Base-by-base conservation (phyloP, 768 basidiomycete genomes). In the Tricholoma hemisulphureum region DNA sequence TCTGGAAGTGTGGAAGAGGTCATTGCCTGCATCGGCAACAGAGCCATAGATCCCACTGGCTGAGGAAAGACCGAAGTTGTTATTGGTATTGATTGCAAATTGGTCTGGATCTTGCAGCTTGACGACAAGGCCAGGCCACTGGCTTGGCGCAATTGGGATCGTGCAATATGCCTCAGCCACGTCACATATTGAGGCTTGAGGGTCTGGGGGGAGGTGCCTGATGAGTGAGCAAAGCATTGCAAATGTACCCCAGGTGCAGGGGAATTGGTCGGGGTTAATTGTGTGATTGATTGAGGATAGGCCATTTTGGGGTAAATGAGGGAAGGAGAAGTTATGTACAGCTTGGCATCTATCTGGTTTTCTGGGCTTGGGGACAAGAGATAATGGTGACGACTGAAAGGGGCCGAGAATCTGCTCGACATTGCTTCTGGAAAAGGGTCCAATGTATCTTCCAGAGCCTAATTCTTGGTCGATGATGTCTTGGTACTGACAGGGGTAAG, bases 181-280 rank as follows among this genome's bases (percentile, higher is more conserved):
- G 32, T 82, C 76, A 0, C 71, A 57, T 6, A 75, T 26, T 52
- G 73, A 68, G 0, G 64, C 72, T 61, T 80, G 69, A 0, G 74
- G 73, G 0, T 70, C 70, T 11, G 70, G 75, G 0, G 77, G 78
- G 0, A 80, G 73, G 0, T 61, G 55, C 29, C 5, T 10, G 10
- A 78, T 65, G 23, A 72, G 53, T 13, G 68, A 54, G 20, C 59
- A 71, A 0, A 78, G 57, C 0, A 69, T 64, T 0, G 61, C 46
- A 51, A 81, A 81, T 0, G 77, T 80, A 1, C 77, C 77, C 79
- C 77, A 81, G 0, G 73, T 75, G 63, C 75, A 77, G 0, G 79
- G 79, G 55, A 73, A 71, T n/a, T 59, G 10, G 20, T 64, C 48
- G 0, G 75, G 60, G 31, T 74, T 45, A 6, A 81, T 72, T 3